These are phyloP conservation scores for Cladophialophora yegresii DNA, from an alignment of 2,329 filamentous ascomycete genomes.

Conservation along the genomic window DNA sequence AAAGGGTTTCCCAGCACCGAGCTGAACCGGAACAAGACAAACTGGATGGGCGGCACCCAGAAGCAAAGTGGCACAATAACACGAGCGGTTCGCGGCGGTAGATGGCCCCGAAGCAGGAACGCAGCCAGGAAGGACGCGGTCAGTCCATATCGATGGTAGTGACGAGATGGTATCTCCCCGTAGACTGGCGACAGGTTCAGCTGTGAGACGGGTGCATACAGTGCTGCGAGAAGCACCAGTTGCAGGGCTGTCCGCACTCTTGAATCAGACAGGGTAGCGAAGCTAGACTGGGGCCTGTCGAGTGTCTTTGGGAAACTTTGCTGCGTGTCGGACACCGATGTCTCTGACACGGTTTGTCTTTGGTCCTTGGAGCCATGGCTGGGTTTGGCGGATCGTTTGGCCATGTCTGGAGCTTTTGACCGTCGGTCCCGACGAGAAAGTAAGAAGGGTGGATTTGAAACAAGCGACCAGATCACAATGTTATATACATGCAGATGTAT, in stretches of 20 bases:
- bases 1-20: conserved; percentile 64
- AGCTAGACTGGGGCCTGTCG: conserved; percentile 10
- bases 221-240: conserved; percentile 44
- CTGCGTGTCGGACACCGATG: not conserved
- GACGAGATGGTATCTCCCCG: conserved; percentile 74
- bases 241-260: conserved; percentile 38
- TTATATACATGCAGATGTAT: not conserved
- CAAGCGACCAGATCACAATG: not conserved
- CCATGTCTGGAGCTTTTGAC: too few species aligned
- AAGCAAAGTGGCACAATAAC: conserved; percentile 70
- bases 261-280: conserved; percentile 14
- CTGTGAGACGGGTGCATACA: conserved; percentile 54
- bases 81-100: conserved; percentile 51
- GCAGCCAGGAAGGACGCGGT: conserved; percentile 69
- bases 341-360: not conserved
- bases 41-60: conserved; percentile 73
- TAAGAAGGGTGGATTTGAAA: not conserved
- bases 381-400: conserved; percentile 7
- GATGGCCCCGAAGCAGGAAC: conserved; percentile 62
- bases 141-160: conserved; percentile 69
- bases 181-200: conserved; percentile 83
- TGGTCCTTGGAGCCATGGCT: conserved; percentile 1
- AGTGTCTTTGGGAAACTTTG: not conserved
- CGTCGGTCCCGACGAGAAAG: too few species aligned
- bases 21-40: conserved; percentile 68